A percentile compares a stretch with the other conserved stretches of the same genome.
Conservation (phyloP, 179 eudicot species). For the Carnegiea gigantea region DNA sequence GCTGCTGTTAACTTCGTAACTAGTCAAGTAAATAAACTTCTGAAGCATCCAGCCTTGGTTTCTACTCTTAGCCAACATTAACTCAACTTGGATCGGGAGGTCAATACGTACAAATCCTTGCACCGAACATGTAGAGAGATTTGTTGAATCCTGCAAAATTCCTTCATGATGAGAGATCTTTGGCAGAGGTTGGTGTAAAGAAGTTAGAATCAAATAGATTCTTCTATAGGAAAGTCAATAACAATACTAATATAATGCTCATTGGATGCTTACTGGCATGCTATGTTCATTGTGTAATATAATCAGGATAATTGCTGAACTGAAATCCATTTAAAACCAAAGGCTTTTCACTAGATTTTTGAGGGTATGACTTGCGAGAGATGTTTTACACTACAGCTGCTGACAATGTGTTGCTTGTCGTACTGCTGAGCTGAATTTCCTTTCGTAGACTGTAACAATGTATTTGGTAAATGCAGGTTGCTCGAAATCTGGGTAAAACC, state of each 20-base stretch:
- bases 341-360: not conserved
- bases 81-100: not conserved
- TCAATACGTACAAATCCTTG: too few relatives aligned
- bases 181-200: not conserved
- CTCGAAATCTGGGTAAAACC: slow-evolving; percentile 87
- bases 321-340: not conserved
- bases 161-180: too few relatives aligned
- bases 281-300: not conserved
- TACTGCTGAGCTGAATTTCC: not conserved
- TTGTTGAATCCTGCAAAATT: too few relatives aligned
- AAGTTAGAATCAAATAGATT: not conserved
- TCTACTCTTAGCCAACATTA: not conserved
- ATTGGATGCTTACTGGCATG: not conserved
- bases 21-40: slow-evolving; percentile 5
- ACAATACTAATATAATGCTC: too few relatives aligned
- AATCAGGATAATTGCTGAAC: not conserved
- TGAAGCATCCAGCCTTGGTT: not conserved
- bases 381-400: not conserved
- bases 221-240: not conserved
- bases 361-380: not conserved
- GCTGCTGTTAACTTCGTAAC: not conserved
- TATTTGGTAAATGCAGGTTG: slow-evolving; percentile 60
- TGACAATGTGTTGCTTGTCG: too few relatives aligned
- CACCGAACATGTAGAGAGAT: too few relatives aligned
- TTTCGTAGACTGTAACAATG: not conserved